Base-by-base conservation (phyloP, 163 green algal genomes). In the Chlamydomonas reinhardtii region DNA sequence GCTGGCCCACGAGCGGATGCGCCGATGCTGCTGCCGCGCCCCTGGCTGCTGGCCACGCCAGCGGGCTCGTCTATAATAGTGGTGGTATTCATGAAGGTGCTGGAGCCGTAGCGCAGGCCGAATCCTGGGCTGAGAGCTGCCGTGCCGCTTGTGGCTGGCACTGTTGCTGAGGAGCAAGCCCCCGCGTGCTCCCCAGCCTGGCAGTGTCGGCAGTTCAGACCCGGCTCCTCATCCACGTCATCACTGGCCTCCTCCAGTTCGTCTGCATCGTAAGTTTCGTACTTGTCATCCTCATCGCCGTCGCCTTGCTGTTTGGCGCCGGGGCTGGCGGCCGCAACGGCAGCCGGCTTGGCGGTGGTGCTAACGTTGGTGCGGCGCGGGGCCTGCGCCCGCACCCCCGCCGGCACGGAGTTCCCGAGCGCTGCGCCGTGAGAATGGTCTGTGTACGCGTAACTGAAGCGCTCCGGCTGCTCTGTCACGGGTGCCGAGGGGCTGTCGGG, bases 361-460 rank as follows among this genome's bases (percentile, higher is more conserved):
- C 12, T 22, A 14, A 6, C 43, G 48, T 14, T 17, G 61, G 48
- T n/a, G 48, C 48, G 48, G 48, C 48, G 48, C 1, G 48, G 48
- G 48, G 48, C 48, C 14, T 56, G 48, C 9, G 48, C 48, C 48
- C 48, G 48, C 11, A 56, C 48, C 11, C 48, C 61, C 15, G 61
- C 24, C 24, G 5, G 61, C 24, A 66, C 61, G 25, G 24, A 66
- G 24, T n/a, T 66, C 24, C 61, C 24, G 8, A 56, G 48, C 48
- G 32, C 65, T n/a, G 66, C 43, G 43, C 31, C 66, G 0, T 74
- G 65, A 4, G 19, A n/a, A 4, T 43, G 76, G 62, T 65, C 68
- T 14, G 77, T 85, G 31, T 85, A 85, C 5, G 31, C 77, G 14
- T 76, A 85, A 17, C 9, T 66, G 43, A 37, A 84, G 37, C 61